Conservation (phyloP, 768 basidiomycete species). For the Mycena galopus region DNA sequence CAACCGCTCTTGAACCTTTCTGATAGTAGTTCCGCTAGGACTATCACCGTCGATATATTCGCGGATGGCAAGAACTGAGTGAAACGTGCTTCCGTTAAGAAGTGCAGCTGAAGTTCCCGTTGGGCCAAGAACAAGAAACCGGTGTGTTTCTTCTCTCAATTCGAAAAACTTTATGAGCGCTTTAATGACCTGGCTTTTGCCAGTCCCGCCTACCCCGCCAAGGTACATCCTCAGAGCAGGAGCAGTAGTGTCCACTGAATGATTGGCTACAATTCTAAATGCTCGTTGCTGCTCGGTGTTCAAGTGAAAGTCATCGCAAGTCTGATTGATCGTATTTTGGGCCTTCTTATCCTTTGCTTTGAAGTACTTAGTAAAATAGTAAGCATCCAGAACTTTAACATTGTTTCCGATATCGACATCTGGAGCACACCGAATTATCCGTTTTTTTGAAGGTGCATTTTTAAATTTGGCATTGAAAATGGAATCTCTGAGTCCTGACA, state of each 20-base stretch:
- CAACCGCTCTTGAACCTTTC: background rate
- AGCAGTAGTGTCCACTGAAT: background rate
- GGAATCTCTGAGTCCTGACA: too few species aligned
- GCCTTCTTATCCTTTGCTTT: too few species aligned
- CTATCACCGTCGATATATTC: background rate
- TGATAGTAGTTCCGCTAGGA: background rate
- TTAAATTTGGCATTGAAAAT: too few species aligned
- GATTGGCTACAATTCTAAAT: background rate
- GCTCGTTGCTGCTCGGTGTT: background rate
- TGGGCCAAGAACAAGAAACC: background rate
- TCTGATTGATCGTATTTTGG: too few species aligned
- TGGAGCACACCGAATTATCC: too few species aligned
- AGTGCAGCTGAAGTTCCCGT: background rate
- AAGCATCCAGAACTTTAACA: too few species aligned
- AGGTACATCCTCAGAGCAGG: background rate
- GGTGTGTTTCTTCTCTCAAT: background rate
- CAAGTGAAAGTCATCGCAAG: background rate
- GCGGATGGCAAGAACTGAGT: background rate
- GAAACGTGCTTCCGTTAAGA: background rate
- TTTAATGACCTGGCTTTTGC: background rate
- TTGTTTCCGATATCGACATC: too few species aligned
- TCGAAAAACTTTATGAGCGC: background rate
- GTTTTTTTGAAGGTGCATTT: too few species aligned
- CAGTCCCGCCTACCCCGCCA: background rate
- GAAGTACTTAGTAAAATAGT: too few species aligned